Evolutionary conservation across 2,329 filamentous ascomycete species (phyloP), one percentile per base, ranked within the genome.

Genomic region (Pseudofabraea citricarpa): DNA sequence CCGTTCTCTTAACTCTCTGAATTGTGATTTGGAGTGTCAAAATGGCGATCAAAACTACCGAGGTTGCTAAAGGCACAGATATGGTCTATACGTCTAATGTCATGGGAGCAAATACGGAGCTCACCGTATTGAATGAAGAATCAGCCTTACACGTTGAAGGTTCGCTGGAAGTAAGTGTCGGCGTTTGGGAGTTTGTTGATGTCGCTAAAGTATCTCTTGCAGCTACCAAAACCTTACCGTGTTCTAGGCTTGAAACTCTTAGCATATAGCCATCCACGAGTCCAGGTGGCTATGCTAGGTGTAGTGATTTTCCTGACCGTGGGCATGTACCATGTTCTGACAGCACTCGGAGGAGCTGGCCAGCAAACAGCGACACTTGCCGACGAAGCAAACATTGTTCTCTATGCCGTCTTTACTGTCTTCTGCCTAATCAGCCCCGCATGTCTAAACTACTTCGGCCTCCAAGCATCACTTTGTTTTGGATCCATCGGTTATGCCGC

Each of bases 401-500:
- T 72, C 6, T 71, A 73, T 54, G 65, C 67, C 3, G 68, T 69
- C 20, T 73, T 73, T 45, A 66, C 77, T 39, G 67, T 78, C 36
- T 70, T 80, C 22, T 83, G 78, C 50, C 76, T 87, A 65, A 74
- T 85, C 58, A 83, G 85, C 49, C 83, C 83, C 41, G 89, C 84
- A 38, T 76, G 89, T 58, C 81, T 83, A 65, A 90, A 90, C 68
- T 77, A 75, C 51, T 72, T 89, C 44, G 86, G 86, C 41, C 75
- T 89, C 49, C 77, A 75, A 54, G 62, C 75, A 39, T 83, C 85
- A 9, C 68, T 90, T 39, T 74, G 77, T 5, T 72, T 90, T 49
- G 86, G 86, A 48, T 85, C 85, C 9, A 62, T 89, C 36, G 86
- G 86, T 41, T 90, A 90, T 68, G 80, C 75, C 57, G 66, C 90